Base-by-base conservation (phyloP, 2,329 filamentous ascomycete genomes). In the Gaeumannomyces sp. region DNA sequence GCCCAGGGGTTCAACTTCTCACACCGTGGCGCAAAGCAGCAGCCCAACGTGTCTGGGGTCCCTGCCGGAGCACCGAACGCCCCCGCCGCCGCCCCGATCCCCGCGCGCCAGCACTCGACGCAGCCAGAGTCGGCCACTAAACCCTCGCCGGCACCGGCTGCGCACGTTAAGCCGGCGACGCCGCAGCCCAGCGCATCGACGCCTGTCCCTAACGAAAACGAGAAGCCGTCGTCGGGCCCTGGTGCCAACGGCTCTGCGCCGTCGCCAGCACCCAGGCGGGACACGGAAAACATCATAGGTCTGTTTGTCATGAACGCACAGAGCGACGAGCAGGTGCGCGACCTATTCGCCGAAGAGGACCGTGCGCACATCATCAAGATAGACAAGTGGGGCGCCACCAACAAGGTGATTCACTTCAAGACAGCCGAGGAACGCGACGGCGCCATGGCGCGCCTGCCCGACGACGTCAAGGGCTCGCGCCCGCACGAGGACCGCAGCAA, bases 1-100 rank as follows among this genome's bases (percentile, higher is more conserved):
- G 95, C 95, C 28, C 95, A 99, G 74, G 95, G 95, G 58, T 99
- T 99, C 85, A 99, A 99, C 83, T 99, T 99, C 76, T 93, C 95
- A 29, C 95, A 99, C 76, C 90, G 95, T 71, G 92, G 91, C 68
- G 89, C 91, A 65, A 98, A 98, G 81, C 88, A 90, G 74, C 82
- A 82, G 68, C 75, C 78, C 33, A 68, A 69, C 74, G 69, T 61
- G 65, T 38, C 35, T 38, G 35, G 35, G 61, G 33, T 70, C 67
- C 64, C 71, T 71, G 33, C 70, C 35, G 71, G 72, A 13, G 65
- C 69, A 67, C 67, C 72, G 50, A 65, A 71, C 65, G 67, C 66
- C 70, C 73, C 67, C 35, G 70, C 75, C 6, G 71, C 70, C 14
- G 64, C 71, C 13, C 69, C 69, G n/a, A 72, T 78, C 16, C 72